These are phyloP conservation scores for Lumnitzera littorea DNA, from an alignment of 345 rosid genomes.

Conservation along the genomic window DNA sequence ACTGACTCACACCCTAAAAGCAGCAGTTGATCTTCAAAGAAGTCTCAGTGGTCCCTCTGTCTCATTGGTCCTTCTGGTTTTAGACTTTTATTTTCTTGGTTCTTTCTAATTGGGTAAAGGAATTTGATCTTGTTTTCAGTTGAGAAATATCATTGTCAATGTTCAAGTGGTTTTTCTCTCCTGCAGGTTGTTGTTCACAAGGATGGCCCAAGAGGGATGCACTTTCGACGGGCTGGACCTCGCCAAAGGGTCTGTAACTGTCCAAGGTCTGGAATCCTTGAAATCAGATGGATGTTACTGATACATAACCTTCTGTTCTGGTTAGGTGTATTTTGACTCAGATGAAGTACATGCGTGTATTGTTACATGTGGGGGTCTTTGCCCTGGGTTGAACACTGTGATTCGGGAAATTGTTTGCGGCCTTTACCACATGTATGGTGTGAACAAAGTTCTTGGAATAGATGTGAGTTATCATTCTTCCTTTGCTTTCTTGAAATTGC, in stretches of 20 bases:
- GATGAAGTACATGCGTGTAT: constrained; percentile 84
- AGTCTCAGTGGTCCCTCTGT: too few relatives aligned
- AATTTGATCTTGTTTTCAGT: not conserved
- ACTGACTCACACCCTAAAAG: too few relatives aligned
- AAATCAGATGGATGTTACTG: not conserved
- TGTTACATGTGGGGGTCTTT: constrained; percentile 87
- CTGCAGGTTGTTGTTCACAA: constrained; percentile 70
- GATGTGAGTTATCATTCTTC: constrained; percentile 42
- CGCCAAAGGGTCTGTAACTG: constrained; percentile 53
- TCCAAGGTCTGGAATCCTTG: not conserved
- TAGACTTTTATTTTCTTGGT: too few relatives aligned
- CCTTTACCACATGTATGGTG: constrained; percentile 76
- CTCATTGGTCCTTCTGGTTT: too few relatives aligned
- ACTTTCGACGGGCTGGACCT: constrained; percentile 90
- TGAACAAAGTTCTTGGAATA: constrained; percentile 60
- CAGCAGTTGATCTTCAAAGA: too few relatives aligned
- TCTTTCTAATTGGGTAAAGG: not conserved
- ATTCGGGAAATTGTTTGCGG: constrained; percentile 79
- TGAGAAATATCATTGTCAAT: too few relatives aligned
- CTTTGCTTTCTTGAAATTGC: not conserved
- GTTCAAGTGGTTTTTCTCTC: not conserved
- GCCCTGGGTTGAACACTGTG: constrained; percentile 88
- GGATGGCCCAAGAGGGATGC: constrained; percentile 69
- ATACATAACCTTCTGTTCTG: constrained; percentile 1
- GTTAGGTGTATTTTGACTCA: constrained; percentile 61